Base-by-base conservation (phyloP, 2,329 filamentous ascomycete genomes). In the Corniculantispora saksenae region DNA sequence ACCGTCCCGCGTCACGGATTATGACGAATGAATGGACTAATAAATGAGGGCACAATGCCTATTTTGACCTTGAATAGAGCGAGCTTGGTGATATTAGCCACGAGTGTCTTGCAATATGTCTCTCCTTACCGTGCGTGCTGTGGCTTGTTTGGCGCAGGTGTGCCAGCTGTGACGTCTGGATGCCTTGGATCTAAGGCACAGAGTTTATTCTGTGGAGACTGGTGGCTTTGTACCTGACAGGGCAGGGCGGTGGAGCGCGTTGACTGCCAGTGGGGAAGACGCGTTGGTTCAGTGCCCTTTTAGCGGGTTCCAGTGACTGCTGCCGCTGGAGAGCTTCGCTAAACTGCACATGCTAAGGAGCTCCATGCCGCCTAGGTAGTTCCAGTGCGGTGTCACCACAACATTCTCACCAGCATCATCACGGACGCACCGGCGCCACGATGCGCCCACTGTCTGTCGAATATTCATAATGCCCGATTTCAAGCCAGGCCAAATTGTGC, bases 401-500 rank as follows among this genome's bases (percentile, higher is more conserved):
- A 57, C 43, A 43, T 27, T 23, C 5, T 12, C 43, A 23, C 10
- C 38, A 29, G 23, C 21, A 63, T 50, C 12, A 27, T 40, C 29
- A 23, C 19, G 19, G 29, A 43, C 53, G 32, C 25, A 38, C 54
- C 51, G 48, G 66, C 67, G 66, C 64, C 75, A 77, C 73, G 68
- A 79, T 79, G 77, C 75, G 66, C 70, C 66, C 69, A 66, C 66
- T 66, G 62, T 70, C 68, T 61, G 61, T 69, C 55, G 61, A 67
- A 67, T 69, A 70, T 50, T 54, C 76, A 82, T 72, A 70, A 86
- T 87, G 84, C 80, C 84, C 73, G 85, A 87, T 68, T 81, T 87
- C 72, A 82, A 81, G 73, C 77, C 82, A 67, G 94, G 93, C 72
- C 91, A 95, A 80, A 87, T 86, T 68, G 86, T 98, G 77, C 88